Evolutionary conservation across 805 yeast genomes (phyloP).

Genomic region (Saccharomyces eubayanus): DNA sequence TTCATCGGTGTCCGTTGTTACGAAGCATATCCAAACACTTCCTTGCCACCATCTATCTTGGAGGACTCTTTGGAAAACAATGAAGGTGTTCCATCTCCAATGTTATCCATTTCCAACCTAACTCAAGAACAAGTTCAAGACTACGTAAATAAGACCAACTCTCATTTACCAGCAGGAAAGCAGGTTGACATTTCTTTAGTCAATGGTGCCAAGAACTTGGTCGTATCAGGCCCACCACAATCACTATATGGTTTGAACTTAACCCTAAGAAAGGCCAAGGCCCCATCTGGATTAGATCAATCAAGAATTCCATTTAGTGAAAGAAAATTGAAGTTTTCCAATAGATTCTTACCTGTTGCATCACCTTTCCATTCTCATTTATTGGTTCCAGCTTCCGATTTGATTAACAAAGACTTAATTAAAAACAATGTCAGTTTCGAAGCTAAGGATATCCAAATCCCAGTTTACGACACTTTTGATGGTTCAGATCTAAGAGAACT

Average conservation of each 20-base stretch:
- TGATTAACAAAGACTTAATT: slow-evolving; percentile 58
- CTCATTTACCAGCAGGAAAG: slow-evolving; percentile 85
- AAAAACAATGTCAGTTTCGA: slow-evolving; percentile 50
- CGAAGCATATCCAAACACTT: slow-evolving; percentile 84
- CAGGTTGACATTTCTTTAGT: slow-evolving; percentile 84
- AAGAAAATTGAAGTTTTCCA: slow-evolving; percentile 88
- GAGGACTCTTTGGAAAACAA: slow-evolving; percentile 88
- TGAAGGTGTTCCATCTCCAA: slow-evolving; percentile 96
- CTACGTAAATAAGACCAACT: slow-evolving; percentile 78
- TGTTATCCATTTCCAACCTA: slow-evolving; percentile 90
- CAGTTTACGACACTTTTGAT: slow-evolving; percentile 83
- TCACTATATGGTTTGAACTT: slow-evolving; percentile 92
- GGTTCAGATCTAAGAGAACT: slow-evolving; percentile 68
- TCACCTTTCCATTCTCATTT: slow-evolving; percentile 96
- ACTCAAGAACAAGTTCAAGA: slow-evolving; percentile 68
- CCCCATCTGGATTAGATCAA: slow-evolving; percentile 90
- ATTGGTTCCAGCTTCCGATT: slow-evolving; percentile 60
- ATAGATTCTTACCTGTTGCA: slow-evolving; percentile 88
- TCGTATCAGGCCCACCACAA: slow-evolving; percentile 96
- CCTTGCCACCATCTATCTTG: slow-evolving; percentile 85
- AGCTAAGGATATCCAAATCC: slow-evolving; percentile 55
- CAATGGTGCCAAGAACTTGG: slow-evolving; percentile 93
- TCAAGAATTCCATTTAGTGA: slow-evolving; percentile 88
- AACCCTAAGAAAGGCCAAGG: slow-evolving; percentile 87
- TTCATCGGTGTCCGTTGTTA: slow-evolving; percentile 90